Base-by-base conservation (phyloP, 2,329 filamentous ascomycete species). In the Helotiales sp. region DNA sequence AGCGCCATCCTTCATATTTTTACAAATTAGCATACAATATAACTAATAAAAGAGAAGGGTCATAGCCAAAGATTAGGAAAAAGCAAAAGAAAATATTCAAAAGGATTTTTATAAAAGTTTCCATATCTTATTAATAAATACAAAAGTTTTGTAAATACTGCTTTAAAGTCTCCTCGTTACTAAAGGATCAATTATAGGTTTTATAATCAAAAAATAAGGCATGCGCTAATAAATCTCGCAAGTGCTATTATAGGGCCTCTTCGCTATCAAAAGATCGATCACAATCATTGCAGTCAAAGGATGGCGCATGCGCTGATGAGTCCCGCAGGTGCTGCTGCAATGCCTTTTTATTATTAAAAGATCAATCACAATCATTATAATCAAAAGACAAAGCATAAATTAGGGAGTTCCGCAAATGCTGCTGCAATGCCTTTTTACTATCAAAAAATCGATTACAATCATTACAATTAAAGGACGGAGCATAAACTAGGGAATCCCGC, bases 41-140 rank as follows among this genome's bases (percentile, higher is more conserved):
- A n/a, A n/a, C n/a, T n/a, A n/a, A n/a, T n/a, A n/a, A n/a, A n/a
- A n/a, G n/a, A n/a, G n/a, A n/a, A n/a, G n/a, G n/a, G n/a, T n/a
- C n/a, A n/a, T n/a, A n/a, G n/a, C n/a, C n/a, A n/a, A n/a, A n/a
- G n/a, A n/a, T n/a, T n/a, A n/a, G n/a, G n/a, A n/a, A n/a, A n/a
- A n/a, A n/a, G n/a, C n/a, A n/a, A n/a, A n/a, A 74, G 66, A 74
- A 72, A 60, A 67, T 24, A 70, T 73, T 69, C 26, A 73, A 67
- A 67, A 67, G 70, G 37, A 69, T 73, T 15, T 43, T 15, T 43
- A 15, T 43, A 47, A n/a, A n/a, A 47, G 43, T 20, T 28, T 72
- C 69, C 10, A 63, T 68, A 69, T 70, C 61, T 34, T 69, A 63
- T 65, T 70, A 45, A 63, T 70, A 63, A 66, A 60, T 69, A 47